Base-by-base conservation (phyloP, 106 monocot genomes). In the Hemerocallis citrina region DNA sequence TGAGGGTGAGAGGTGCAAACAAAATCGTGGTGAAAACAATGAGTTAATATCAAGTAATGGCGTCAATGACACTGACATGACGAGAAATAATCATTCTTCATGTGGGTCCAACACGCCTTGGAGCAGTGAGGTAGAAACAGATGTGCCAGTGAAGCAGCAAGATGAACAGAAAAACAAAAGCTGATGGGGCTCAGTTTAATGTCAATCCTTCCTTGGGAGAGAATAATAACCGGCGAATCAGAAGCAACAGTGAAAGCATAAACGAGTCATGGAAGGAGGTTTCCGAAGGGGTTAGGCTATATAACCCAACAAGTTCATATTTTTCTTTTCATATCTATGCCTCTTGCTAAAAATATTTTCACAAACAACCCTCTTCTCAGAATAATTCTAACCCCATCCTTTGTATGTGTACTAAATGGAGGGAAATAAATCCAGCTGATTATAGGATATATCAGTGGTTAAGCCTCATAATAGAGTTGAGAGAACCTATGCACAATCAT, bases 21-120 rank as follows among this genome's bases (percentile, higher is more conserved):
- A 24, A 32, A 77, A 61, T 14, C 59, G 45, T 17, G 22, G 64
- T 29, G 25, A 66, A 17, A 54, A n/a, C 14, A 47, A 28, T 54
- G 63, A 73, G n/a, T 8, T 62, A 21, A 75, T 57, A 36, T 15
- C 52, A 5, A 34, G 24, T 51, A 56, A 33, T 45, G 65, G 6
- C 7, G 20, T 64, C 28, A 17, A 77, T 52, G 49, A 71, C 21
- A 25, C 21, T 13, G 70, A 69, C 37, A 63, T 43, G 13, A 31
- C 12, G 1, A 67, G 35, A 9, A 63, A 39, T 7, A 75, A 85
- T 46, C 79, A 75, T 23, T 86, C 83, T 36, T 92, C 98, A 0
- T 92, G 88, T 68, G 85, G 88, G 33, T 92, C 88, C 22, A 92
- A 88, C 56, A 82, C 79, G n/a, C 71, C 85, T 10, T 92, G 88